Evolutionary conservation across 257 asterid genomes (phyloP).

Genomic region (Solanum ossicruentum): DNA sequence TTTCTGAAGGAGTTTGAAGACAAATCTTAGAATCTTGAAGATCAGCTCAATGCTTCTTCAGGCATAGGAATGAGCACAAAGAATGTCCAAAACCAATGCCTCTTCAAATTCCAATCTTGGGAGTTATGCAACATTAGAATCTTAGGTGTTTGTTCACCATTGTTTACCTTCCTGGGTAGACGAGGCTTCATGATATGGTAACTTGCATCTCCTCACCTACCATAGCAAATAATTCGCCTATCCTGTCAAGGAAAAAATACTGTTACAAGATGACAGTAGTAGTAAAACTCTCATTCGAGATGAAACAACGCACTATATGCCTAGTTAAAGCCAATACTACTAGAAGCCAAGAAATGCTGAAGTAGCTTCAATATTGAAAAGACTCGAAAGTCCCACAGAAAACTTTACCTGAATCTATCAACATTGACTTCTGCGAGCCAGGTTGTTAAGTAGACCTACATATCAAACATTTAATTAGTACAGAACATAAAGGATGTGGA

Average conservation of each 20-base stretch:
- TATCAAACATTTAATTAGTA: neutral
- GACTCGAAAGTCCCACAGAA: neutral
- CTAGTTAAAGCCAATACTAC: neutral
- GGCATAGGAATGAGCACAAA: neutral
- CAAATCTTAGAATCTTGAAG: neutral
- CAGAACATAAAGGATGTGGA: neutral
- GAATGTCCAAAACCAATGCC: neutral
- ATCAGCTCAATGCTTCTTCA: neutral
- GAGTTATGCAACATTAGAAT: neutral
- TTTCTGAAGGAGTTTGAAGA: neutral
- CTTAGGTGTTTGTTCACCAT: neutral
- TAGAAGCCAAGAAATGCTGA: neutral
- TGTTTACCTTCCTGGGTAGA: slow-evolving; percentile 1
- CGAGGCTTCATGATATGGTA: slow-evolving; percentile 23
- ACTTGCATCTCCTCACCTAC: slow-evolving; percentile 62
- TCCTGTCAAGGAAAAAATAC: slow-evolving; percentile 18
- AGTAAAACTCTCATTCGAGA: neutral
- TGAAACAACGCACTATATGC: neutral
- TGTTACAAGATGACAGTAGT: neutral
- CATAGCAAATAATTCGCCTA: slow-evolving; percentile 43
- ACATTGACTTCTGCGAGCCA: slow-evolving; percentile 73
- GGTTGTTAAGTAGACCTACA: slow-evolving; percentile 61
- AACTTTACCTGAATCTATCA: slow-evolving; percentile 42
- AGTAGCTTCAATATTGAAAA: neutral
- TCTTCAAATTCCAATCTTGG: neutral